phyloP scores from a whole-genome alignment of 257 asterid species.

The Cruciata laevipes region DNA sequence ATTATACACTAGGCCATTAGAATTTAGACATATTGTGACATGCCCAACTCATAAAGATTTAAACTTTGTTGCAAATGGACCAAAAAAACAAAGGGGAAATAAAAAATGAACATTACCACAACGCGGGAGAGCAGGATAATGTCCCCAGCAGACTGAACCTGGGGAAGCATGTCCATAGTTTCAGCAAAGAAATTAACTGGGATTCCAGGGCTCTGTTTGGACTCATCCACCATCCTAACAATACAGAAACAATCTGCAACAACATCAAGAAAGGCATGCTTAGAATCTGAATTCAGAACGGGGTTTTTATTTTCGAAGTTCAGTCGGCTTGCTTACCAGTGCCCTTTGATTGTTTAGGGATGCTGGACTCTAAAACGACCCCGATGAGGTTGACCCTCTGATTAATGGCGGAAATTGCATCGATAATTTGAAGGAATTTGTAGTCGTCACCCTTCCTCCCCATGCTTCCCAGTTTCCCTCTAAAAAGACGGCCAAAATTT shows the following conservation, averaged over 20 bases:
- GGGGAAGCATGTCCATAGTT: conserved; percentile 59
- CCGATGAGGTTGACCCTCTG: conserved; percentile 67
- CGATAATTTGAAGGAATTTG: conserved; percentile 42
- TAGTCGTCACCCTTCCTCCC: conserved; percentile 32
- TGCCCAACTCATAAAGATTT: neutral
- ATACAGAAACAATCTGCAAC: conserved; percentile 52
- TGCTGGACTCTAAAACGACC: conserved; percentile 37
- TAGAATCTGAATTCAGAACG: neutral
- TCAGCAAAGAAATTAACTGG: conserved; percentile 42
- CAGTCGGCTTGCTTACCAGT: conserved; percentile 34
- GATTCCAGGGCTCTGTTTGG: conserved; percentile 43
- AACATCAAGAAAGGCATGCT: neutral
- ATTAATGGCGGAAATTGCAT: conserved; percentile 44
- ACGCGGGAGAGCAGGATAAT: conserved; percentile 51
- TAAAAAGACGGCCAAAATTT: neutral
- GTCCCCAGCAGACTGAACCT: conserved; percentile 50
- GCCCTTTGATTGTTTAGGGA: conserved; percentile 52
- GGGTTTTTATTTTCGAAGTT: neutral
- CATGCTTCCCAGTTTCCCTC: conserved; percentile 25
- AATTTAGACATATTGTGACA: neutral
- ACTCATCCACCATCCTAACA: conserved; percentile 50
- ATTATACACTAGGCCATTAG: neutral
- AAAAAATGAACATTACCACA: conserved; percentile 32
- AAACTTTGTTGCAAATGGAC: neutral
- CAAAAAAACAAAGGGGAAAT: neutral